A percentile compares a stretch with the other conserved stretches of the same genome.
Conservation (phyloP, 805 yeast genomes). For the Limtongia smithiae region DNA sequence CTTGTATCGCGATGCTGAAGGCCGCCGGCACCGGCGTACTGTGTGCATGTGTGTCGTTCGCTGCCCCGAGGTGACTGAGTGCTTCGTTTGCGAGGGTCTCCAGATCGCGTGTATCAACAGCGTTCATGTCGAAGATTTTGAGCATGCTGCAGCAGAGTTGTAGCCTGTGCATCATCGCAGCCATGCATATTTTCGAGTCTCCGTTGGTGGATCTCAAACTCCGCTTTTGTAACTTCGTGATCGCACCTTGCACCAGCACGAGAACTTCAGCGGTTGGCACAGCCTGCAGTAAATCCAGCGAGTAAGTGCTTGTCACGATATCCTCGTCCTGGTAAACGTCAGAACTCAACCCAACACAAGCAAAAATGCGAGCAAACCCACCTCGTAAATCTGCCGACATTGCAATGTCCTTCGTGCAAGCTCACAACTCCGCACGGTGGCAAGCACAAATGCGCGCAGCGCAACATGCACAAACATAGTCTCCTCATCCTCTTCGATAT, state of each 20-base stretch:
- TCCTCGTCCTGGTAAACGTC: constrained; percentile 23
- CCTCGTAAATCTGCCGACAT: constrained; percentile 17
- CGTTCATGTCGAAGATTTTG: background rate
- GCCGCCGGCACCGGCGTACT: constrained; percentile 9
- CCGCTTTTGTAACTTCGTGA: background rate
- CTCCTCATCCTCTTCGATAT: constrained; percentile 2
- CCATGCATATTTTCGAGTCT: no score
- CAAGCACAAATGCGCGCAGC: constrained; percentile 18
- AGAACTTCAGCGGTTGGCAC: constrained; percentile 1
- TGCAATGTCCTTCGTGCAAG: constrained; percentile 7
- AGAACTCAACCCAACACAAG: background rate
- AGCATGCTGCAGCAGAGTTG: background rate
- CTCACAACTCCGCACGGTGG: constrained; percentile 14
- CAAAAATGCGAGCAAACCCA: background rate
- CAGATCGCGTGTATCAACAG: background rate
- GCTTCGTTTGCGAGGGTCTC: background rate
- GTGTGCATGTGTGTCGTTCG: constrained; percentile 3
- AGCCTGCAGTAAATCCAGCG: constrained; percentile 16
- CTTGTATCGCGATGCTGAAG: constrained; percentile 25
- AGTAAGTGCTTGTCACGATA: constrained; percentile 19
- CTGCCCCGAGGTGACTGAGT: background rate
- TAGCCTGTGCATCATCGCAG: background rate
- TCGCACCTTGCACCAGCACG: background rate
- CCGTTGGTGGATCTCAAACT: background rate
- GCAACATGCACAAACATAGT: constrained; percentile 8